Conservation (phyloP, 768 basidiomycete species). For the Udeniomyces megalosporus region DNA sequence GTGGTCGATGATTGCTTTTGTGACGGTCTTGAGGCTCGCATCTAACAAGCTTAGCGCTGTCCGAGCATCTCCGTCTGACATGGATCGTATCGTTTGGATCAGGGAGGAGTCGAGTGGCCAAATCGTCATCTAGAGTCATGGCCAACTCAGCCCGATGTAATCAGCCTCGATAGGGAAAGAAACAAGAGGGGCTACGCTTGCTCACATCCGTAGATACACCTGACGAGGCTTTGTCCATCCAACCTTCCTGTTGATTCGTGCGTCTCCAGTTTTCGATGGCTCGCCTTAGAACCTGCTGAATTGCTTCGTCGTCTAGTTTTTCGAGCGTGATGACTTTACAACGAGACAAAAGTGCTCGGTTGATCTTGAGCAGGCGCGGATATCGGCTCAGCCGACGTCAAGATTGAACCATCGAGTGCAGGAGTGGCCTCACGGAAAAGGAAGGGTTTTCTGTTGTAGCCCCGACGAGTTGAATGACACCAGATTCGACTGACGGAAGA, state of each 20-base stretch:
- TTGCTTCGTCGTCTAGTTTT: constrained; percentile 47
- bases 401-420: background rate
- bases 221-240: constrained; percentile 13
- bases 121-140: background rate
- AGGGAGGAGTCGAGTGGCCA: constrained; percentile 21
- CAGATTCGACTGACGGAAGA: constrained; percentile 63
- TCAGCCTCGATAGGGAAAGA: too few relatives aligned
- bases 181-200: too few relatives aligned
- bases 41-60: constrained; percentile 64
- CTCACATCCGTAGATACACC: too few relatives aligned
- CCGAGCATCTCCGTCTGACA: constrained; percentile 55
- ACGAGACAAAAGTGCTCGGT: constrained; percentile 19
- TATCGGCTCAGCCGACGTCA: too few relatives aligned
- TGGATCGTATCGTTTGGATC: constrained; percentile 37
- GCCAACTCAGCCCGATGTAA: too few relatives aligned
- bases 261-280: constrained; percentile 29
- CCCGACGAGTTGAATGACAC: constrained; percentile 60
- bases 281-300: constrained; percentile 42
- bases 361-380: too few relatives aligned
- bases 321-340: constrained; percentile 57
- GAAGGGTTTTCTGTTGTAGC: constrained; percentile 84
- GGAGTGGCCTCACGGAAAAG: constrained; percentile 37
- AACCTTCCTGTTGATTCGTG: background rate
- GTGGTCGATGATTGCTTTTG: too few relatives aligned
- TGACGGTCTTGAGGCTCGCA: constrained; percentile 36